A percentile compares a stretch with the other conserved stretches of the same genome.
Evolutionary conservation across 306 rosid genomes (phyloP).

Genomic region (Trifolium pratense): DNA sequence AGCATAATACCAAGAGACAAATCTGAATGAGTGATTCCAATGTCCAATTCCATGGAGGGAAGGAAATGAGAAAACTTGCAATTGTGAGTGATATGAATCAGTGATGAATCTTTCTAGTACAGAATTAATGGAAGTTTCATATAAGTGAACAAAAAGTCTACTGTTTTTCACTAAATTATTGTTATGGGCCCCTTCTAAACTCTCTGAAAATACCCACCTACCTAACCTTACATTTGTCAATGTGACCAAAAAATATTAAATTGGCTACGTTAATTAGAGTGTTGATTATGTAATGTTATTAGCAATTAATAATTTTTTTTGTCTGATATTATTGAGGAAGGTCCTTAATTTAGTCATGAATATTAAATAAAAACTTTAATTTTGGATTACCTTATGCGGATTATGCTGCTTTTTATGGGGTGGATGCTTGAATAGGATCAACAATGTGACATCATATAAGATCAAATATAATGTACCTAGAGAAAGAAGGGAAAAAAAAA

Average conservation of each 20-base stretch:
- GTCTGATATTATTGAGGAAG: constrained; percentile 36
- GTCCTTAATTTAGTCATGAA: constrained; percentile 8
- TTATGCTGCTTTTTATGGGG: constrained; percentile 36
- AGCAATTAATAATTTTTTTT: constrained; percentile 7
- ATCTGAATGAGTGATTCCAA: constrained; percentile 49
- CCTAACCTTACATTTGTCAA: constrained; percentile 54
- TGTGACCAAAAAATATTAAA: constrained; percentile 41
- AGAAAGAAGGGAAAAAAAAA: constrained; percentile 16
- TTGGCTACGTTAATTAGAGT: constrained; percentile 46
- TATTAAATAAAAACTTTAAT: neutral
- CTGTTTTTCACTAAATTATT: constrained; percentile 53
- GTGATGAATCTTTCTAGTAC: constrained; percentile 17
- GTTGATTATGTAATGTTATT: constrained; percentile 41
- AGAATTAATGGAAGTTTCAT: constrained; percentile 38
- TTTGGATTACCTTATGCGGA: constrained; percentile 14
- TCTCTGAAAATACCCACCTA: constrained; percentile 50
- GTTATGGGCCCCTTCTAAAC: constrained; percentile 46
- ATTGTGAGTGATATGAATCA: neutral
- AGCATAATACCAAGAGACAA: constrained; percentile 43
- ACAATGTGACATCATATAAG: constrained; percentile 31
- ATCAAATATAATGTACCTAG: constrained; percentile 13
- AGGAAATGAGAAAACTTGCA: constrained; percentile 41
- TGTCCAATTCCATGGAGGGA: constrained; percentile 55
- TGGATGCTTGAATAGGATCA: constrained; percentile 31
- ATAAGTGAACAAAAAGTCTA: constrained; percentile 46